A percentile compares a stretch with the other conserved stretches of the same genome.
Evolutionary conservation across 75 land plant species (phyloP).

Genomic region (Picea glauca): DNA sequence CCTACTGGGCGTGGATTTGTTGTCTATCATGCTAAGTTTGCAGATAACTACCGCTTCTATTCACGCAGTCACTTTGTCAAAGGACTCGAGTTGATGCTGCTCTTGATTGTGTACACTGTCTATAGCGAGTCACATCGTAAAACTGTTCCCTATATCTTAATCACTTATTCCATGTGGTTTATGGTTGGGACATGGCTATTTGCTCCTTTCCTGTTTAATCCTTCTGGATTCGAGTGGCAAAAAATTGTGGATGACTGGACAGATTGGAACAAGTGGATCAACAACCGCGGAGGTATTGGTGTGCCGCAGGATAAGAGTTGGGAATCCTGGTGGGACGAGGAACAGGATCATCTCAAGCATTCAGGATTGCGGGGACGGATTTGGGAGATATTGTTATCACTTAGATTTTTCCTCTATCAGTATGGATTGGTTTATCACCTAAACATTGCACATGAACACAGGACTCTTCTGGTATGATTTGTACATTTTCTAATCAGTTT

Average conservation of each 20-base stretch:
- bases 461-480: conserved; percentile 53
- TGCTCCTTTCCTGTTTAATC: conserved; percentile 98
- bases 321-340: conserved; percentile 99
- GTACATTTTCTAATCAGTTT: conserved; percentile 7
- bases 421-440: conserved; percentile 98
- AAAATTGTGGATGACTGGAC: conserved; percentile 99
- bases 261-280: conserved; percentile 98
- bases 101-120: conserved; percentile 77
- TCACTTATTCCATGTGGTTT: conserved; percentile 98
- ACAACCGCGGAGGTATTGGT: conserved; percentile 93
- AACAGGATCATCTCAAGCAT: conserved; percentile 80
- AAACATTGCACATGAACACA: conserved; percentile 56
- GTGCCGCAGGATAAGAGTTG: conserved; percentile 80
- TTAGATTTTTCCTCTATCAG: conserved; percentile 87
- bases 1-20: conserved; percentile 97
- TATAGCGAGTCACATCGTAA: conserved; percentile 64
- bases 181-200: conserved; percentile 95
- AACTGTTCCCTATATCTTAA: conserved; percentile 63
- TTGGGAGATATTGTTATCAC: conserved; percentile 66
- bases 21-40: conserved; percentile 90
- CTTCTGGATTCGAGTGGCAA: conserved; percentile 99
- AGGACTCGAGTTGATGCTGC: conserved; percentile 76
- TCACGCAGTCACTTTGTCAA: conserved; percentile 98
- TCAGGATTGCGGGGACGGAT: conserved; percentile 68
- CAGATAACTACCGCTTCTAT: conserved; percentile 90